phyloP scores from a whole-genome alignment of 495 filamentous ascomycete genomes.

The Aspergillus coremiiformis region DNA sequence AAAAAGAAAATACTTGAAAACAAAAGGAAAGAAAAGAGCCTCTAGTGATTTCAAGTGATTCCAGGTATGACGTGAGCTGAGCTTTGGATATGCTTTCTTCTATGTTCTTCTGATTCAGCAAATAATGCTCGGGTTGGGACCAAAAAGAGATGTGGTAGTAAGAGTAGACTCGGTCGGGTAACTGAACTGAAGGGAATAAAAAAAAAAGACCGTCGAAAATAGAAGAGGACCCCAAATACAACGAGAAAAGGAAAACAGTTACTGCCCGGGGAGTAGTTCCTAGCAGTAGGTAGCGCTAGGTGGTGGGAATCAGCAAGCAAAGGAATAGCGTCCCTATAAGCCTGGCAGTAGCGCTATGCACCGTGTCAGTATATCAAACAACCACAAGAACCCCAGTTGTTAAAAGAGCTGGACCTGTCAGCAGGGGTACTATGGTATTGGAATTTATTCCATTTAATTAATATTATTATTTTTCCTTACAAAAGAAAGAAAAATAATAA shows the following conservation, averaged over 20 bases:
- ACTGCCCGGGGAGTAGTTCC: neutral
- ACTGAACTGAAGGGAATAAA: neutral
- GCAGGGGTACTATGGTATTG: slow-evolving; percentile 6
- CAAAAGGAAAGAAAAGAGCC: slow-evolving; percentile 18
- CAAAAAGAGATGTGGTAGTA: neutral
- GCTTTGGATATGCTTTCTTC: neutral
- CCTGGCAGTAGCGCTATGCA: slow-evolving; percentile 17
- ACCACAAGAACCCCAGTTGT: slow-evolving; percentile 1
- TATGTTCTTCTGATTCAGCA: neutral
- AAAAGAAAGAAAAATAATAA: neutral
- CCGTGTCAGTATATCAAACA: slow-evolving; percentile 18
- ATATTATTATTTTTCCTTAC: neutral
- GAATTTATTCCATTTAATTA: neutral
- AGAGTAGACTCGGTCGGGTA: neutral
- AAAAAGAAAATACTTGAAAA: slow-evolving; percentile 7
- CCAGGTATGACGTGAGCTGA: slow-evolving; percentile 35
- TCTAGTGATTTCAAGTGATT: slow-evolving; percentile 19
- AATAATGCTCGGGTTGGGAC: neutral
- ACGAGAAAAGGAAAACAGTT: slow-evolving; percentile 3
- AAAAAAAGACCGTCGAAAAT: slow-evolving; percentile 1
- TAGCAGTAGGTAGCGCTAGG: slow-evolving; percentile 5
- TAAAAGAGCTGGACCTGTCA: slow-evolving; percentile 9
- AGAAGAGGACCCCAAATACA: slow-evolving; percentile 8
- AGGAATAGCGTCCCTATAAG: slow-evolving; percentile 9
- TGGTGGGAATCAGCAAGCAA: slow-evolving; percentile 13